Conservation (phyloP, 164 flowering plant genomes). For the Stephania yunnanensis region DNA sequence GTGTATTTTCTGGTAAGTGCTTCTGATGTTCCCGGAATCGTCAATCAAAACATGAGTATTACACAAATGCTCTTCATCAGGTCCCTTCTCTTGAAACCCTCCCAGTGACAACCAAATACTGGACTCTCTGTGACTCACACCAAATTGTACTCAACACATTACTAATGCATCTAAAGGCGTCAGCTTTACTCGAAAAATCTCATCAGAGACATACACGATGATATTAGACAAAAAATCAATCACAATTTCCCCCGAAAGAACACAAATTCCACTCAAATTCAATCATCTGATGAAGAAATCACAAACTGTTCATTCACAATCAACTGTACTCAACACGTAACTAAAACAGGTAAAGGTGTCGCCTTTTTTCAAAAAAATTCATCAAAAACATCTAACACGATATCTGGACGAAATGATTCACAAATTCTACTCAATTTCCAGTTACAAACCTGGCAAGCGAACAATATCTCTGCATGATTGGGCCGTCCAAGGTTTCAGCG, state of each 20-base stretch:
- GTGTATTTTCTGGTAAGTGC: slow-evolving; percentile 75
- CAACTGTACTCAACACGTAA: too few relatives aligned
- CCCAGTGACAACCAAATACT: slow-evolving; percentile 93
- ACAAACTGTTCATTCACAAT: too few relatives aligned
- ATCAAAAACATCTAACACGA: too few relatives aligned
- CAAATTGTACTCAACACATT: not conserved
- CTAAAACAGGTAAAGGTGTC: too few relatives aligned
- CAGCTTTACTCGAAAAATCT: too few relatives aligned
- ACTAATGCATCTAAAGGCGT: too few relatives aligned
- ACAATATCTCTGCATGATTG: slow-evolving; percentile 72
- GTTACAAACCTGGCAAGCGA: slow-evolving; percentile 68
- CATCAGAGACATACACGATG: too few relatives aligned
- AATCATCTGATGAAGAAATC: too few relatives aligned
- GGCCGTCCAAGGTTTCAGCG: slow-evolving; percentile 81
- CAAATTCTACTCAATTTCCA: too few relatives aligned
- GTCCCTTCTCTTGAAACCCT: slow-evolving; percentile 86
- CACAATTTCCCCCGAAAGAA: not conserved
- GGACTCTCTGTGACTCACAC: slow-evolving; percentile 49
- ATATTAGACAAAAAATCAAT: not conserved
- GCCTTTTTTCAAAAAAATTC: too few relatives aligned
- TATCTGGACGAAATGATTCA: not conserved
- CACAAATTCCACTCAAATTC: not conserved
- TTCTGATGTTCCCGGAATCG: slow-evolving; percentile 64
- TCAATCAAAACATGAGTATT: slow-evolving; percentile 87
- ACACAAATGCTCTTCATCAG: slow-evolving; percentile 62